These are phyloP conservation scores for Pestalotiopsis sp. DNA, from an alignment of 2,329 filamentous ascomycete species.

Conservation along the genomic window DNA sequence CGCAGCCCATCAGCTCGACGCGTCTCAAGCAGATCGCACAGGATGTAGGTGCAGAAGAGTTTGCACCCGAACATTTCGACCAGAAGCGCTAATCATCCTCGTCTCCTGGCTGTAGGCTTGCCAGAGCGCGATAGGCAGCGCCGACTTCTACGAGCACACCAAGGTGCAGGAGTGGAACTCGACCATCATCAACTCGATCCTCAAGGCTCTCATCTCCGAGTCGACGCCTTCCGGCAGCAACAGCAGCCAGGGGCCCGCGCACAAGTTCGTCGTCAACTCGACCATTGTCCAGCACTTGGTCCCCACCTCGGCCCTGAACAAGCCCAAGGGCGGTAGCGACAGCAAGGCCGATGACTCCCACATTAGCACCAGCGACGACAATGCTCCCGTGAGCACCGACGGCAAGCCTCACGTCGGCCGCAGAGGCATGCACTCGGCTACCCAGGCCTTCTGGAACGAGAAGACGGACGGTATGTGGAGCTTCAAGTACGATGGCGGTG, in stretches of 20 bases:
- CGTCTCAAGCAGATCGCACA: slow-evolving; percentile 84
- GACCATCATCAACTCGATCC: slow-evolving; percentile 82
- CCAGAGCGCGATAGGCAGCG: slow-evolving; percentile 72
- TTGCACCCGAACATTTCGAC: not conserved
- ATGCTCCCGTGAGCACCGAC: slow-evolving; percentile 57
- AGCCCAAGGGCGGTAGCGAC: slow-evolving; percentile 54
- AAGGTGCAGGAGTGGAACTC: slow-evolving; percentile 90
- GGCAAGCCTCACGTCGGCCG: slow-evolving; percentile 77
- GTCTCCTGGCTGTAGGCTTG: slow-evolving; percentile 66
- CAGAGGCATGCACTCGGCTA: slow-evolving; percentile 87
- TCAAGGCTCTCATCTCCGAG: slow-evolving; percentile 77
- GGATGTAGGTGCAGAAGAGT: slow-evolving; percentile 61
- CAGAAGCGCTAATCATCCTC: not conserved
- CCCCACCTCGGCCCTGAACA: slow-evolving; percentile 66
- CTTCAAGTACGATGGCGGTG: slow-evolving; percentile 76
- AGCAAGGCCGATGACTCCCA: slow-evolving; percentile 51
- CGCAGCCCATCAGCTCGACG: slow-evolving; percentile 73
- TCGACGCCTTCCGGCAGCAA: slow-evolving; percentile 54
- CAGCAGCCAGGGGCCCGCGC: slow-evolving; percentile 62
- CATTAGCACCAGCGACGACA: slow-evolving; percentile 57
- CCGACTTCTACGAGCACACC: slow-evolving; percentile 83
- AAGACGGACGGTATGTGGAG: slow-evolving; percentile 90
- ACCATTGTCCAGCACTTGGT: slow-evolving; percentile 95
- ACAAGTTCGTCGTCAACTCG: slow-evolving; percentile 97
- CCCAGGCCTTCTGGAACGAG: slow-evolving; percentile 87